These are phyloP conservation scores for Fusarium nygamai DNA, from an alignment of 2,329 filamentous ascomycete genomes.

Conservation along the genomic window DNA sequence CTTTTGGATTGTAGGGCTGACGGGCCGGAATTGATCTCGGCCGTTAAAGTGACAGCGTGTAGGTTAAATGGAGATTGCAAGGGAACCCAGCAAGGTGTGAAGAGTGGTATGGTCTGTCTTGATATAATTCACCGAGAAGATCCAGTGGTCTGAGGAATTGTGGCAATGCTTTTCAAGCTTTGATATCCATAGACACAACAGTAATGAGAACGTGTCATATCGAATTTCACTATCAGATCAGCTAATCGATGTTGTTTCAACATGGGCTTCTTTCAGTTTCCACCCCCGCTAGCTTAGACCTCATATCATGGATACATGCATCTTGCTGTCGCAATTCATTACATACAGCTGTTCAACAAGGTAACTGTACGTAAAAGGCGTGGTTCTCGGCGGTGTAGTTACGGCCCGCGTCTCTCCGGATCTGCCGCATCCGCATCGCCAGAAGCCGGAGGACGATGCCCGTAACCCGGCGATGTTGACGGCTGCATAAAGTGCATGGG, in stretches of 20 bases:
- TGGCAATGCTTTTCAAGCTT: constrained; percentile 1
- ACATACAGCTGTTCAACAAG: constrained; percentile 8
- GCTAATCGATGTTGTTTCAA: neutral
- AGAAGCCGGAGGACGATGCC: constrained; percentile 29
- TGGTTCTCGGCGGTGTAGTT: constrained; percentile 9
- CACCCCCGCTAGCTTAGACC: constrained; percentile 19
- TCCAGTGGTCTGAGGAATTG: constrained; percentile 10
- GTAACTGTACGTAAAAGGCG: constrained; percentile 14
- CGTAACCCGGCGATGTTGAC: constrained; percentile 17
- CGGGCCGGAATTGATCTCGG: neutral
- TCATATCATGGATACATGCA: constrained; percentile 3
- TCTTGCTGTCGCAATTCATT: neutral
- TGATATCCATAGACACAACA: neutral
- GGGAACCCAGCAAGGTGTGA: neutral
- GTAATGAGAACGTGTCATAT: constrained; percentile 6
- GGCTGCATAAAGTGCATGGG: neutral
- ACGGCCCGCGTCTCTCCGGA: constrained; percentile 31
- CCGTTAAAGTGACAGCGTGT: neutral
- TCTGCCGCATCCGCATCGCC: constrained; percentile 29
- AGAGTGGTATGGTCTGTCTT: neutral
- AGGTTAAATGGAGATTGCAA: constrained; percentile 1
- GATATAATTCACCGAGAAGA: constrained; percentile 19
- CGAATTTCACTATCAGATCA: constrained; percentile 9
- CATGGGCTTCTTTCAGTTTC: constrained; percentile 19
- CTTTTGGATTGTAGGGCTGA: neutral